Evolutionary conservation across 805 yeast genomes (phyloP), one percentile per base, ranked within the genome.

Genomic region (Metschnikowia continentalis): DNA sequence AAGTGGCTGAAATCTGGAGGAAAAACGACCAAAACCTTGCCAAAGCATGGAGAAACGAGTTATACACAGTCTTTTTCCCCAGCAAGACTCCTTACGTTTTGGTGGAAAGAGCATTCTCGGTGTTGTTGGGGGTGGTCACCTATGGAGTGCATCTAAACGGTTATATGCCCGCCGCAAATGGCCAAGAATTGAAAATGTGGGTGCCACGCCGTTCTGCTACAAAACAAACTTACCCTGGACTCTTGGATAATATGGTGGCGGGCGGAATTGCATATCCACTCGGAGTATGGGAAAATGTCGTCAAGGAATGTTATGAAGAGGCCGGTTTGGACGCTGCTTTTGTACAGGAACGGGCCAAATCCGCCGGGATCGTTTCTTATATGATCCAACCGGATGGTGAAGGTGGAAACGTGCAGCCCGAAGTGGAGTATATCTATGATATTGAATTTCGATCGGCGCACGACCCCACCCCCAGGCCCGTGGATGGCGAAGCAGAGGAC

Each of bases 121-220:
- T 88, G 1, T 67, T 90, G 13, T 63, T 92, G 39, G 99, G 99
- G 0, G 86, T 94, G 10, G 83, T 87, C 0, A 89, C 96, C 53
- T 90, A 90, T 65, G 99, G 99, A 1, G 84, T 85, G 3, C 98
- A 94, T 65, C 75, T 91, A 26, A 87, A 81, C 57, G 98, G 97
- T 1, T 94, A 81, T 59, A 73, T 86, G 0, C 76, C 81, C 0
- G 76, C 81, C 2, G 50, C 64, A 32, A 61, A 79, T 4, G 68
- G 72, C 37, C 77, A 78, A 1, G 68, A 72, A 33, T 54, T 78
- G 32, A 78, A 80, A 59, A 60, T 86, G 51, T 94, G 98, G 98
- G 77, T 92, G 8, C 96, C 99, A 0, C 72, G 89, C 54, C 72
- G 99, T 56, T 78, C 97, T 0, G 65, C 72, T 5, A 76, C 82